Evolutionary conservation across 768 basidiomycete species (phyloP), one percentile per base, ranked within the genome.

Genomic region (Melanogaster broomeanus): DNA sequence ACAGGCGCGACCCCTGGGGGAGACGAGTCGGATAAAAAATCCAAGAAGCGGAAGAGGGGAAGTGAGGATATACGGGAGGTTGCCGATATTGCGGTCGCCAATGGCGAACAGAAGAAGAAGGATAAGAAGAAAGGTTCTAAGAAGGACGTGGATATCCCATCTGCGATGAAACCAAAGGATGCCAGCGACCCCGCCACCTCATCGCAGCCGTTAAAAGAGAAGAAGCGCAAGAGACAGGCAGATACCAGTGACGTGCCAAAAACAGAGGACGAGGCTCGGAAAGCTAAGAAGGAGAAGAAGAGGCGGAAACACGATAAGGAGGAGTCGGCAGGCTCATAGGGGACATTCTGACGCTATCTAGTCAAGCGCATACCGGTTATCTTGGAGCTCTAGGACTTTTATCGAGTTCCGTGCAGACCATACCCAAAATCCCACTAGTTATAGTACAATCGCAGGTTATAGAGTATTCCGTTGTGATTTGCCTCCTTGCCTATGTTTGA

Each of bases 1-100:
- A 25, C 25, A 45, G 44, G 46, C 28, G 16, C 16, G 41, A 30
- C 21, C 41, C 12, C 35, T 3, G 39, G 60, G 57, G 42, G 42
- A 52, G 51, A 33, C 31, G 43, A 27, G 8, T 41, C 56, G 33
- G 49, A 42, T 28, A 58, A 55, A 25, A 63, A 63, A 53, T 62
- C 59, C 34, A 74, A 69, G 53, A 76, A 74, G 55, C 71, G 71
- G 45, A 72, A 66, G 54, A 66, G 62, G 59, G 49, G 55, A 42
- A 41, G 46, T 13, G 28, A 56, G 7, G 57, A 54, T 6, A 40
- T 9, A 3, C 49, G 46, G 4, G 58, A 45, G 10, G 53, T 52
- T 16, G 53, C 39, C 15, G 61, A 56, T 27, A 51, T 49, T 31
- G 33, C 21, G 19, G 52, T 48, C 12, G 45, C 18, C 7, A 38